Evolutionary conservation across 495 filamentous ascomycete species (phyloP).

Genomic region (Glutinoglossum americanum): DNA sequence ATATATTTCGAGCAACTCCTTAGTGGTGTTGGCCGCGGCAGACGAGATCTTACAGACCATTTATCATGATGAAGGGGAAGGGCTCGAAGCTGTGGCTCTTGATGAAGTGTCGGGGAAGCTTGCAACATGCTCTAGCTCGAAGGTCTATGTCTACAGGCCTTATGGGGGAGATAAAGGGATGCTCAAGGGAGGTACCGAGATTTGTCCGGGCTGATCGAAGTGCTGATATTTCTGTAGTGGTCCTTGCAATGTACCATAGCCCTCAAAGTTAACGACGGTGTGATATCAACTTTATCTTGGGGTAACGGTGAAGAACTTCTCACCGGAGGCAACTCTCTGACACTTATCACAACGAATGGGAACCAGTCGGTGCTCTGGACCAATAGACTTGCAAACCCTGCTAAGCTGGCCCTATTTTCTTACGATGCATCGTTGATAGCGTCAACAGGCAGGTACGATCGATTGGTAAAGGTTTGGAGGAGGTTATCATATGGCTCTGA

Average conservation of each 20-base stretch:
- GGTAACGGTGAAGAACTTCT: constrained; percentile 65
- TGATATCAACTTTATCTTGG: constrained; percentile 58
- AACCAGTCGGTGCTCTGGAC: constrained; percentile 42
- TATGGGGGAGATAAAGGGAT: constrained; percentile 47
- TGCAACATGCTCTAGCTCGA: constrained; percentile 41
- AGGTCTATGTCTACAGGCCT: constrained; percentile 59
- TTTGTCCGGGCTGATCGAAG: constrained; percentile 13
- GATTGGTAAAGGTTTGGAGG: constrained; percentile 82
- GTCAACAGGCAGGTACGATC: constrained; percentile 57
- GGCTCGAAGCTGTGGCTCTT: constrained; percentile 51
- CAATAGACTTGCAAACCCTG: constrained; percentile 45
- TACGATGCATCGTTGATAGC: constrained; percentile 72
- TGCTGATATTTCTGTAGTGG: constrained; percentile 21
- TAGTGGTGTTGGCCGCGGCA: constrained; percentile 59
- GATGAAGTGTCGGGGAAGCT: constrained; percentile 74
- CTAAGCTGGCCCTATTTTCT: constrained; percentile 60
- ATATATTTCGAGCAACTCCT: constrained; percentile 75
- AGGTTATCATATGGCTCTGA: constrained; percentile 65
- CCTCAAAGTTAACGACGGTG: constrained; percentile 4
- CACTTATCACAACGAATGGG: constrained; percentile 38
- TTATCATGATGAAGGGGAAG: constrained; percentile 56
- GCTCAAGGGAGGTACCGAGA: constrained; percentile 30
- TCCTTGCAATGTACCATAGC: constrained; percentile 23
- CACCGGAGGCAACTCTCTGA: constrained; percentile 45
- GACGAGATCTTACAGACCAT: constrained; percentile 70